Base-by-base conservation (phyloP, 148 eudicot species). In the Limonium bicolor region DNA sequence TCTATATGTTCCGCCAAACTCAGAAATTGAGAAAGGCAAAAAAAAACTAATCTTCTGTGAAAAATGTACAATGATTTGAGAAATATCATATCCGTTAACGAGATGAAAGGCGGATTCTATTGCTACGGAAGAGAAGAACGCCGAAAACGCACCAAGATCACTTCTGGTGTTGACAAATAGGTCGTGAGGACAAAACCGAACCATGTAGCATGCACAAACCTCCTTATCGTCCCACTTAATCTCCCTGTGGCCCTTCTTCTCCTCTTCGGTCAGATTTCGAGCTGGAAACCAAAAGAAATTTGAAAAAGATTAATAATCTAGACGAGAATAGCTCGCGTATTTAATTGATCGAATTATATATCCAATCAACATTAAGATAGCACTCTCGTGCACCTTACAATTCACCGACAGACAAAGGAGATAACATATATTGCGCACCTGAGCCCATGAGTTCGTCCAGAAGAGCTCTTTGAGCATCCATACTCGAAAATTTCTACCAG, bases 391-490 rank as follows among this genome's bases (percentile, higher is more conserved):
- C n/a, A n/a, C n/a, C n/a, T n/a, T n/a, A n/a, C n/a, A n/a, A n/a
- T n/a, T n/a, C n/a, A n/a, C n/a, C n/a, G n/a, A n/a, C 13, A 14
- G 4, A 14, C 20, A 33, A 1, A 18, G 24, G 27, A 7, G 32
- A 19, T 7, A 58, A 23, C 25, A 30, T 21, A 29, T 32, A 5
- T 28, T 7, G 42, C n/a, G n/a, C 54, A 84, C 97, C 97, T 74
- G 97, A 46, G 31, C 99, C 99, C 95, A 90, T 85, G 53, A 90
- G 95, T 78, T 84, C 99, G 34, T 90, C 99, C 29, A 90, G 88
- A 63, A 90, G 76, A 65, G 99, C 99, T 64, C 99, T 67, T 56
- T 90, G 99, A 14, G 99, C 99, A 51, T 90, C 99, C 99, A 90
- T 90, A 50, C 61, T 25, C 16, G 3, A 13, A 13, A 19, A 14